Conservation (phyloP, 306 rosid species). For the Cotoneaster glaucophyllus region DNA sequence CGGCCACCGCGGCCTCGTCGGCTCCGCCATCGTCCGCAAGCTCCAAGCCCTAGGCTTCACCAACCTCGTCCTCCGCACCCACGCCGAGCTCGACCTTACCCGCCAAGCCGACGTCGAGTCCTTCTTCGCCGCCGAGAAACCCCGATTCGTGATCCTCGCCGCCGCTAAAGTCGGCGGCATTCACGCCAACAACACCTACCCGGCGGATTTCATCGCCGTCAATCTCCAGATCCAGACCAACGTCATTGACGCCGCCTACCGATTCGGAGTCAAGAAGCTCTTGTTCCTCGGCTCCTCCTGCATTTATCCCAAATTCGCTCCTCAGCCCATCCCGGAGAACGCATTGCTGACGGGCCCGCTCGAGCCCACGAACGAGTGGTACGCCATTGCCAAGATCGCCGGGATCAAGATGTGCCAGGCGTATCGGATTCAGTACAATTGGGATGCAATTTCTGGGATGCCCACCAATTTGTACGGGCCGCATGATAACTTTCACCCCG, state of each 20-base stretch:
- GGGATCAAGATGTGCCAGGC: conserved; percentile 98
- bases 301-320: conserved; percentile 92
- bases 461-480: conserved; percentile 92
- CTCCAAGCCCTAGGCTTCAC: conserved; percentile 64
- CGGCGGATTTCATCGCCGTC: conserved; percentile 79
- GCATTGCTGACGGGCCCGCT: conserved; percentile 78
- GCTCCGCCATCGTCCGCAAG: conserved; percentile 83
- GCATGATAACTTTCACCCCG: conserved; percentile 77
- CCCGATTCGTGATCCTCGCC: conserved; percentile 71
- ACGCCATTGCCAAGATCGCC: conserved; percentile 90
- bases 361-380: conserved; percentile 98
- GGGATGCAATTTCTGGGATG: conserved; percentile 98
- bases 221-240: conserved; percentile 95
- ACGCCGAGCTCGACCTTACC: conserved; percentile 77
- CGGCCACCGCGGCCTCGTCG: conserved; percentile 93
- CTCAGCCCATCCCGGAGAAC: conserved; percentile 80
- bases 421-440: conserved; percentile 65
- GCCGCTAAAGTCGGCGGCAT: conserved; percentile 99
- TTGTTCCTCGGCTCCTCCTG: conserved; percentile 89
- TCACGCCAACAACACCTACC: conserved; percentile 91
- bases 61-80: conserved; percentile 59
- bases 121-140: conserved; percentile 69
- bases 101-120: conserved; percentile 81
- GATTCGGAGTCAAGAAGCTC: conserved; percentile 62
- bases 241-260: conserved; percentile 69